Conservation (phyloP, 768 basidiomycete species). For the Holtermannia corniformis region DNA sequence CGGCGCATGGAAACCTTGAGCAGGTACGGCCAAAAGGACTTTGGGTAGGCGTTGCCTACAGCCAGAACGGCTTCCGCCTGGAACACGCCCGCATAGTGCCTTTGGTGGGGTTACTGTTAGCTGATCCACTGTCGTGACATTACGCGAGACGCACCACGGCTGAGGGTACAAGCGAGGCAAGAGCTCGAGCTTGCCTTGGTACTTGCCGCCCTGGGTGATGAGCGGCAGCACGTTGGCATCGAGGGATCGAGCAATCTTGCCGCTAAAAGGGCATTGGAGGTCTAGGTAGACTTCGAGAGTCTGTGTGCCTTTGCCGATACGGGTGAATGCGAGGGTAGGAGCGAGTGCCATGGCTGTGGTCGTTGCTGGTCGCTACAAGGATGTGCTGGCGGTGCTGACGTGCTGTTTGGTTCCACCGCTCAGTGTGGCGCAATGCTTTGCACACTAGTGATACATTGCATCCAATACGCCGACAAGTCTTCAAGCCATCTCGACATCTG, state of each 20-base stretch:
- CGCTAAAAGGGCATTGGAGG: slow-evolving; percentile 31
- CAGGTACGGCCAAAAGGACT: slow-evolving; percentile 42
- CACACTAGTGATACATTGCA: neutral
- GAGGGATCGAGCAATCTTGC: slow-evolving; percentile 29
- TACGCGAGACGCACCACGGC: slow-evolving; percentile 42
- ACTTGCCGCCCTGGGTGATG: slow-evolving; percentile 45
- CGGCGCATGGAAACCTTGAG: slow-evolving; percentile 1
- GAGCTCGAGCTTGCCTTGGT: slow-evolving; percentile 58
- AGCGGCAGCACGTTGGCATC: slow-evolving; percentile 27
- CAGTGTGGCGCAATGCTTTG: neutral
- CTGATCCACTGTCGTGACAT: slow-evolving; percentile 28
- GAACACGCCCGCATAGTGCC: slow-evolving; percentile 38
- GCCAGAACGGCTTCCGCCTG: neutral
- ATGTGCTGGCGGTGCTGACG: neutral
- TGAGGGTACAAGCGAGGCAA: slow-evolving; percentile 39
- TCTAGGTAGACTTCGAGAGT: slow-evolving; percentile 35
- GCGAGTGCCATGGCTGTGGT: slow-evolving; percentile 24
- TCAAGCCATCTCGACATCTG: neutral
- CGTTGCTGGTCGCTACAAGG: too few relatives aligned
- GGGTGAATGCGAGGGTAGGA: slow-evolving; percentile 18
- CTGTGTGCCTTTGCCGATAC: slow-evolving; percentile 27
- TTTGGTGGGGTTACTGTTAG: slow-evolving; percentile 45
- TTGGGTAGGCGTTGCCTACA: slow-evolving; percentile 66
- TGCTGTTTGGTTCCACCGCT: neutral
- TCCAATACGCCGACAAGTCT: too few relatives aligned